A percentile compares a stretch with the other conserved stretches of the same genome.
phyloP scores from a whole-genome alignment of 768 basidiomycete species.

The Hemileccinum rubropunctum region DNA sequence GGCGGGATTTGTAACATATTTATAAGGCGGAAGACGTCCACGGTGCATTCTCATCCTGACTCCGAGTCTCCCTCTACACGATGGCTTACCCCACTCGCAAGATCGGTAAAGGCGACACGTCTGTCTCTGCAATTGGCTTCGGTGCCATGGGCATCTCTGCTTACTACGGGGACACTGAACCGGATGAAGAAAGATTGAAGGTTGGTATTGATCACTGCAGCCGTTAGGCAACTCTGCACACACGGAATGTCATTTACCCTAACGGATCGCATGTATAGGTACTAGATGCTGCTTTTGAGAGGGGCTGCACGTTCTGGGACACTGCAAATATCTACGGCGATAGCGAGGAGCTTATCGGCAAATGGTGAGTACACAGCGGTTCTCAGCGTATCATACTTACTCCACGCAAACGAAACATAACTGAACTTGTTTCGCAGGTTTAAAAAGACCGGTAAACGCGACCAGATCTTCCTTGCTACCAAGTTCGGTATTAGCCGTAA shows the following conservation, averaged over 20 bases:
- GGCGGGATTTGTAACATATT: too few species aligned
- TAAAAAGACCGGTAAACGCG: conserved; percentile 42
- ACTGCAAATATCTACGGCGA: conserved; percentile 43
- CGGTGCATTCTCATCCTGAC: too few species aligned
- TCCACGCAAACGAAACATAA: too few species aligned
- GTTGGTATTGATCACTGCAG: conserved; percentile 23
- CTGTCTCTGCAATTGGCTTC: conserved; percentile 48
- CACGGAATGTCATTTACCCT: too few species aligned
- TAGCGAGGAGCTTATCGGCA: conserved; percentile 44
- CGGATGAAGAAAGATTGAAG: conserved; percentile 62
- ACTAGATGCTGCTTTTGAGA: conserved; percentile 40
- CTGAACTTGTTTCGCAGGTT: conserved; percentile 33
- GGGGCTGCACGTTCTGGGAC: conserved; percentile 48
- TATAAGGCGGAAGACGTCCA: too few species aligned
- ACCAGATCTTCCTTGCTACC: conserved; percentile 58
- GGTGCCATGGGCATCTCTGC: conserved; percentile 59
- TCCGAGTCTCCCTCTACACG: not conserved
- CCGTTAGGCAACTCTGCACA: too few species aligned
- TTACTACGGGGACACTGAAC: conserved; percentile 42
- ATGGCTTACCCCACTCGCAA: conserved; percentile 37
- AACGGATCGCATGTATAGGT: conserved; percentile 25
- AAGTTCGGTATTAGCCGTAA: conserved; percentile 46
- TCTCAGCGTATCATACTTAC: too few species aligned
- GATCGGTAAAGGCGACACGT: conserved; percentile 41
- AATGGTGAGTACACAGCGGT: conserved; percentile 32